These are phyloP conservation scores for Knoxia roxburghii DNA, from an alignment of 257 asterid species.

Conservation along the genomic window DNA sequence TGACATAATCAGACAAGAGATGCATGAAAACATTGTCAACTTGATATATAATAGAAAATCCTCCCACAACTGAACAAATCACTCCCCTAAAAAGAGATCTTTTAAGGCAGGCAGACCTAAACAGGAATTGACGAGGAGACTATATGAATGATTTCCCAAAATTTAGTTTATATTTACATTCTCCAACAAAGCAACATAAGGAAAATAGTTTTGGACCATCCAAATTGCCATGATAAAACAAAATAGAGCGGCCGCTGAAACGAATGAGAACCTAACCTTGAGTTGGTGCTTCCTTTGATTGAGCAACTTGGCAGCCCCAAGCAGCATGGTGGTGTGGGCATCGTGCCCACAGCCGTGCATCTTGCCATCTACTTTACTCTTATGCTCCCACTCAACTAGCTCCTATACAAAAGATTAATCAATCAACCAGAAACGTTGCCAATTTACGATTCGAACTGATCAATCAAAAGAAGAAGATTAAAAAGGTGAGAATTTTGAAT, in stretches of 20 bases:
- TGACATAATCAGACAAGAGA: not conserved
- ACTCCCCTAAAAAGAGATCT: too few relatives aligned
- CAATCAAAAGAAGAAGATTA: not conserved
- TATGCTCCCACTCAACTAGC: conserved; percentile 86
- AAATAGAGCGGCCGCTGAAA: not conserved
- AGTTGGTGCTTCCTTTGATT: conserved; percentile 54
- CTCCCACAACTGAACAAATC: too few relatives aligned
- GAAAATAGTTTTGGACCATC: not conserved
- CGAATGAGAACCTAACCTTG: conserved; percentile 41
- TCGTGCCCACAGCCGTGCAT: conserved; percentile 98
- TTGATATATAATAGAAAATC: not conserved
- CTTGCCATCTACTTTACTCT: conserved; percentile 70
- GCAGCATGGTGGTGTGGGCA: conserved; percentile 90
- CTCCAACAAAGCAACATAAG: too few relatives aligned
- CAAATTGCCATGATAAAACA: not conserved
- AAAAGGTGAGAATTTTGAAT: not conserved
- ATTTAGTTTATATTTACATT: too few relatives aligned
- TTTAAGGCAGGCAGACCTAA: too few relatives aligned
- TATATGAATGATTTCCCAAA: too few relatives aligned
- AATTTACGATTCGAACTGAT: too few relatives aligned
- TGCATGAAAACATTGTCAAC: not conserved
- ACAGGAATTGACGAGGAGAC: too few relatives aligned
- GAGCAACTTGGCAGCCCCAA: conserved; percentile 88
- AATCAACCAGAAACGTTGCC: not conserved
- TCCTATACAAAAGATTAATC: conserved; percentile 43